These are phyloP conservation scores for Rhodotorula toruloides DNA, from an alignment of 768 basidiomycete genomes.

Conservation along the genomic window DNA sequence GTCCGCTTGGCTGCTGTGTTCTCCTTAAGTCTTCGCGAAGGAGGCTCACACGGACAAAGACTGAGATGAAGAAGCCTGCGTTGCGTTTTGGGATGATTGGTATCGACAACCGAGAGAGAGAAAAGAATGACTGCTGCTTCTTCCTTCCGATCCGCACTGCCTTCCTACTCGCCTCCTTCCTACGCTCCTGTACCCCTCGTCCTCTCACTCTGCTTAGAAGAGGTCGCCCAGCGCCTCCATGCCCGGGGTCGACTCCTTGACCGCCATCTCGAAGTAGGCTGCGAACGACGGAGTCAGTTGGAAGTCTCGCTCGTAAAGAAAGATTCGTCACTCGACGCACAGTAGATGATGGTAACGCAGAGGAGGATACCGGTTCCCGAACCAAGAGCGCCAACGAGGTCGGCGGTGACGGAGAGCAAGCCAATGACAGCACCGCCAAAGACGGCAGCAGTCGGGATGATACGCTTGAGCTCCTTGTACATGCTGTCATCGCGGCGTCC, in stretches of 20 bases:
- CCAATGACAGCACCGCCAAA: constrained; percentile 97
- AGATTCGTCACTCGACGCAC: background rate
- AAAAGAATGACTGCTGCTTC: background rate
- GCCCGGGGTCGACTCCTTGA: constrained; percentile 33
- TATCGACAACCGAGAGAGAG: background rate
- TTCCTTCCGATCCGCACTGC: background rate
- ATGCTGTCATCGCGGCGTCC: constrained; percentile 92
- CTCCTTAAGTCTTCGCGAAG: too few species aligned
- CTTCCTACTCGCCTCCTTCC: background rate
- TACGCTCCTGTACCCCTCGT: background rate
- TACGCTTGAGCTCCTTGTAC: constrained; percentile 98
- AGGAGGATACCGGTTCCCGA: constrained; percentile 68
- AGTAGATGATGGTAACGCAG: constrained; percentile 33
- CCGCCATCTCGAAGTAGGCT: constrained; percentile 16
- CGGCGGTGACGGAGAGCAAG: constrained; percentile 80
- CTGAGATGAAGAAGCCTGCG: too few species aligned
- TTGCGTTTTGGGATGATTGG: too few species aligned
- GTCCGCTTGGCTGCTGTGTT: too few species aligned
- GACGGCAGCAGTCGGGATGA: constrained; percentile 95
- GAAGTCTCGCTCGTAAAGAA: background rate
- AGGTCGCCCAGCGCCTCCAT: constrained; percentile 16
- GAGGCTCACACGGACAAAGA: too few species aligned
- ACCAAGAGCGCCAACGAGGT: constrained; percentile 91
- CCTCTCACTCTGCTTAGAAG: background rate
- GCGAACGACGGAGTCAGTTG: background rate